Percentiles rank a stretch among this genome's conserved stretches.
Evolutionary conservation across 139 green algal genomes (phyloP).

Genomic region (Nannochloris sp.): DNA sequence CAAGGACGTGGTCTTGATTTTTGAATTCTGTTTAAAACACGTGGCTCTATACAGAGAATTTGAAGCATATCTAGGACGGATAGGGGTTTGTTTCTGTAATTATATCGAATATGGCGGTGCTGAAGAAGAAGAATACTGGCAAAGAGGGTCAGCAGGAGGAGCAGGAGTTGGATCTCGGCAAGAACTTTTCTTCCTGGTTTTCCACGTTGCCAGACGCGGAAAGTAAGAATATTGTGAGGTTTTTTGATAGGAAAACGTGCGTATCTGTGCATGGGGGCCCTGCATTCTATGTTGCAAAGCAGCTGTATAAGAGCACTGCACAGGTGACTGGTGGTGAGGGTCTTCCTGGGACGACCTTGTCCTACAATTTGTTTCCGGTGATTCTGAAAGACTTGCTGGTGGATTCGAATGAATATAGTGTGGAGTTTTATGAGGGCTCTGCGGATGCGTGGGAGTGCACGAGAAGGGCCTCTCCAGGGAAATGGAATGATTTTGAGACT

Average conservation of each 20-base stretch:
- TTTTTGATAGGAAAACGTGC: slow-evolving; percentile 34
- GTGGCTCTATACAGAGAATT: no score
- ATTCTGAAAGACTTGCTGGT: slow-evolving; percentile 74
- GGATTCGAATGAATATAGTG: slow-evolving; percentile 48
- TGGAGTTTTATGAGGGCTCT: slow-evolving; percentile 78
- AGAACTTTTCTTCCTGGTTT: no score
- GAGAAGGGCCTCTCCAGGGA: slow-evolving; percentile 57
- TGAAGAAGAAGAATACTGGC: no score
- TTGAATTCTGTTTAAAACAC: no score
- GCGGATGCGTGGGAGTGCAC: slow-evolving; percentile 35
- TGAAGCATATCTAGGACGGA: no score
- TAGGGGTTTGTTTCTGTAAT: no score
- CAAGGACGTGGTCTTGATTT: no score
- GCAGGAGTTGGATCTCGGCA: no score
- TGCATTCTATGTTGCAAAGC: slow-evolving; percentile 61
- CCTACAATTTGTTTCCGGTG: slow-evolving; percentile 59
- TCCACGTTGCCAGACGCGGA: no score
- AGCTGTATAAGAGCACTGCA: slow-evolving; percentile 72
- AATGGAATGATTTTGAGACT: slow-evolving; percentile 75
- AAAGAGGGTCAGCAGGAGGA: no score
- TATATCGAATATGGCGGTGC: no score
- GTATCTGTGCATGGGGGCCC: slow-evolving; percentile 75
- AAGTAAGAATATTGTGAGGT: background rate
- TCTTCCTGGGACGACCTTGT: slow-evolving; percentile 53
- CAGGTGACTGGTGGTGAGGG: slow-evolving; percentile 45